Base-by-base conservation (phyloP, 176 grass and related monocot genomes). In the Carex kokanica region DNA sequence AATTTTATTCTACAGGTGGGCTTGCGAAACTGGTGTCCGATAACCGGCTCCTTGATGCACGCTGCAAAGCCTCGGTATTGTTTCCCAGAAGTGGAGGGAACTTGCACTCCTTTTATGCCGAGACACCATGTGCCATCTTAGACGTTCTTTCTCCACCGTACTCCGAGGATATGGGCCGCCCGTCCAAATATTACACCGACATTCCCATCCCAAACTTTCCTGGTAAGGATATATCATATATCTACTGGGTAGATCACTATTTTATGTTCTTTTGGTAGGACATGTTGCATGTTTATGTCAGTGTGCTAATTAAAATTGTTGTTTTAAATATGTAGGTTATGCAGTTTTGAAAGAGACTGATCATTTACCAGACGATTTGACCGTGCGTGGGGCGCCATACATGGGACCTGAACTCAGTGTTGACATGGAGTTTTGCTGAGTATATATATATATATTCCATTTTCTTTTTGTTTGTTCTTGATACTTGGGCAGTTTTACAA, bases 71-170 rank as follows among this genome's bases (percentile, higher is more conserved):
- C 64, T 91, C 91, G 17, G 94, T 94, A 27, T 86, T 97, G 82
- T 94, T 97, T 88, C 91, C 94, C 27, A 90, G 60, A 43, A 87
- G 84, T 45, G 94, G 94, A n/a, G 94, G 94, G 56, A 97, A 97
- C 82, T 70, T 97, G 72, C 94, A 97, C 84, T 87, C 91, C 23
- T 90, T 94, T 83, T 91, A 91, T 60, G 94, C 91, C 53, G 83
- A 93, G 25, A 91, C 91, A 78, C 91, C 94, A 3, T 97, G 94
- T 84, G 94, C 94, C 1, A 91, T 97, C 84, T 83, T 97, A 62
- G 94, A 97, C 53, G 88, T 97, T 3, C 36, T 97, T 12, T 78
- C 94, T 52, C 94, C 94, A 24, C 94, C 94, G 0, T 97, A 97
- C 84, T 91, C 94, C 4, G 94, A 91, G 20, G 84, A 91, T 2